Evolutionary conservation across 805 yeast species (phyloP).

Genomic region (Candida ponderosae): DNA sequence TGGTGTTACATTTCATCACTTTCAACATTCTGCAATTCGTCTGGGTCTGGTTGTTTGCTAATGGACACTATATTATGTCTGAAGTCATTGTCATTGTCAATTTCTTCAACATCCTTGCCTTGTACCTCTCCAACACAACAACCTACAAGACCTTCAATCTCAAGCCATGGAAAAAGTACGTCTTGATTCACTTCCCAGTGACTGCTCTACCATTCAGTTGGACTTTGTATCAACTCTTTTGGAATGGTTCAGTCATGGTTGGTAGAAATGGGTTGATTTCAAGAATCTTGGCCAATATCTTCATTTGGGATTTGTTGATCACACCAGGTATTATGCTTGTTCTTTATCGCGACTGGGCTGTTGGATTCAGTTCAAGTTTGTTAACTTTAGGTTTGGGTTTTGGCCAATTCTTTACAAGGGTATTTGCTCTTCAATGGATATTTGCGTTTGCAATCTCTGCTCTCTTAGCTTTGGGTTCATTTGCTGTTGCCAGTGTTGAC

Average conservation of each 20-base stretch:
- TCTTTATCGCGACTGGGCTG: constrained; percentile 61
- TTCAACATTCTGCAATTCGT: constrained; percentile 53
- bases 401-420: constrained; percentile 60
- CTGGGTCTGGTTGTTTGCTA: constrained; percentile 60
- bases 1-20: constrained; percentile 55
- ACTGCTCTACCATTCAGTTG: constrained; percentile 70
- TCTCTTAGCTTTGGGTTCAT: constrained; percentile 42
- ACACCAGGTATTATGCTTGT: constrained; percentile 53
- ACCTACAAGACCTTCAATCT: constrained; percentile 52
- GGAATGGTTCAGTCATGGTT: constrained; percentile 74
- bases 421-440: constrained; percentile 79
- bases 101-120: constrained; percentile 47
- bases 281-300: constrained; percentile 61
- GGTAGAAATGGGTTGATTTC: constrained; percentile 45
- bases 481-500: constrained; percentile 37
- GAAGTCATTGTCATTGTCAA: constrained; percentile 54
- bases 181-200: constrained; percentile 55
- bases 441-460: constrained; percentile 67
- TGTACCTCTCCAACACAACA: constrained; percentile 30
- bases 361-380: constrained; percentile 52
- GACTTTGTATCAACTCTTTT: constrained; percentile 65
- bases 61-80: constrained; percentile 48
- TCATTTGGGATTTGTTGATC: constrained; percentile 71
- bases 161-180: constrained; percentile 42
- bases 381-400: constrained; percentile 60